Evolutionary conservation across 148 eudicot genomes (phyloP), one percentile per base, ranked within the genome.

Genomic region (Nyssa sinensis): DNA sequence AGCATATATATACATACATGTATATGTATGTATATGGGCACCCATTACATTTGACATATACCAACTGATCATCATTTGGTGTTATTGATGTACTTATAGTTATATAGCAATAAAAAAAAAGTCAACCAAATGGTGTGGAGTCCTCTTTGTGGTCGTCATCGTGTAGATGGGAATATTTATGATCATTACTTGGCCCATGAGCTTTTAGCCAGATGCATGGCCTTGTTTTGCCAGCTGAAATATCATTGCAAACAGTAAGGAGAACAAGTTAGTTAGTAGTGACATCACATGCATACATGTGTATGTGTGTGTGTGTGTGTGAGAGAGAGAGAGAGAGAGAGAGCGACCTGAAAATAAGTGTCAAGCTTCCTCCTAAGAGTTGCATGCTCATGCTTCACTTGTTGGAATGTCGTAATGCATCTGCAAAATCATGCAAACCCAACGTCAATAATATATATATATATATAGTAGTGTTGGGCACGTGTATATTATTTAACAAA

Each of bases 341-440:
- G 47, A 59, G 34, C 33, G 29, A 80, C 80, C 81, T 91, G 84
- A 77, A 90, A 90, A 79, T 90, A 92, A 62, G 83, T 65, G 51
- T 88, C 94, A 33, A 92, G 91, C 78, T 88, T 88, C 81, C 79
- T 90, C 79, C 76, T 84, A 31, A 92, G 80, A 32, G 81, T 77
- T 5, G 76, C 80, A 64, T 90, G 85, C 77, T 92, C 97, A 67
- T 88, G 85, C 67, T 90, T 92, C 37, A 85, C 88, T 62, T 78
- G 79, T 70, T 90, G 85, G 71, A 90, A 88, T 67, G 87, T 74
- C 77, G 83, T 84, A 24, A 79, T 77, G 83, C 97, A 92, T 83
- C 94, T 92, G 78, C 59, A 31, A 30, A 69, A 41, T 51, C 3
- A 55, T 55, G 24, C 59, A 55, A 55, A n/a, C 59, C 59, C 4